Base-by-base conservation (phyloP, 192 early-diverging fungal species). In the Backusella westeae region DNA sequence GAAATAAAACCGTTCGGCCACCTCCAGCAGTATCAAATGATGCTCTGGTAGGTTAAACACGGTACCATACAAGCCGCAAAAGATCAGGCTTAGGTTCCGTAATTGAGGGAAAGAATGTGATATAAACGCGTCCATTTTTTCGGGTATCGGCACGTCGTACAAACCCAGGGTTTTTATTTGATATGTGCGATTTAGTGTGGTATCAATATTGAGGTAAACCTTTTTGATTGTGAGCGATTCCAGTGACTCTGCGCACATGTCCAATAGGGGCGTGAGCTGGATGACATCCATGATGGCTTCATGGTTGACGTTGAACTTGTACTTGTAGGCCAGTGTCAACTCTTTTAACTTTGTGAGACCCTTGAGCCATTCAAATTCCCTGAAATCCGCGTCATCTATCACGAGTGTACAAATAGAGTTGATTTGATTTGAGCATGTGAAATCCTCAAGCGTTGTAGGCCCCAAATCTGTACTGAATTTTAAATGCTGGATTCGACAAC, bases 381-480 rank as follows among this genome's bases (percentile, higher is more conserved):
- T 63, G 26, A 63, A 63, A 63, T 63, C 56, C 1, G 56, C 56
- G 23, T 63, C 56, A 63, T 63, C 56, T 63, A 63, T 63, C 56
- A 63, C 56, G 56, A 63, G 56, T 9, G 10, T 63, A 29, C 26
- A 29, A 63, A 63, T 63, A 63, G 21, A 63, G 21, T 14, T 63
- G 56, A 63, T 63, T 63, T 63, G 56, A 63, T 63, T 12, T 14
- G 56, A 63, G 56, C 7, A 63, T 63, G 8, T 63, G 56, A 63
- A 63, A 63, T 63, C 21, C 21, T 63, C 56, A 63, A 63, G 52
- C 6, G 52, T 5, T 5, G 52, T 21, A 29, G 56, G 23, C 12
- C 56, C 56, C n/a, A 63, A 29, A 9, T 63, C 23, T 63, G 23
- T 63, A 7, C 23, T 63, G 14, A 63, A 63, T 23, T 29, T 63